These are phyloP conservation scores for Trametes villosa DNA, from an alignment of 768 basidiomycete species.

Conservation along the genomic window DNA sequence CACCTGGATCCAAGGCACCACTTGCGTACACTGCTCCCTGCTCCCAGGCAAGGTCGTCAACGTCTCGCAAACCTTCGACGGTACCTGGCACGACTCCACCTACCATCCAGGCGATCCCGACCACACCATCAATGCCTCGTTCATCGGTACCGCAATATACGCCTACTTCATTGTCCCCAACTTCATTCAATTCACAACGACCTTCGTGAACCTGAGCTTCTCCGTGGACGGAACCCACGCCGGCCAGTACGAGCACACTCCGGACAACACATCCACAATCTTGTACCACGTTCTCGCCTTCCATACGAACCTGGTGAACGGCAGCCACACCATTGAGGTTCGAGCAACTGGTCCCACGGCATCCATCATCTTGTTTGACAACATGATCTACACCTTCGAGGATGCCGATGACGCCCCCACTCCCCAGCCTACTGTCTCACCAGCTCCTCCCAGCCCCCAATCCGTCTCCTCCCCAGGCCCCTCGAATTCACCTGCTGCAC, in stretches of 20 bases:
- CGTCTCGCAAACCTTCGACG: background rate
- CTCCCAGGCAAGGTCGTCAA: background rate
- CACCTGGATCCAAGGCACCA: background rate
- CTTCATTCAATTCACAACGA: constrained; percentile 1
- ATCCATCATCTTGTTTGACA: background rate
- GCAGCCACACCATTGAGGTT: constrained; percentile 8
- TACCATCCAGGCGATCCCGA: background rate
- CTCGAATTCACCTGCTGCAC: no score
- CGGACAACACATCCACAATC: background rate
- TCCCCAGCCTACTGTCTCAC: background rate
- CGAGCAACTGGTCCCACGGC: no score
- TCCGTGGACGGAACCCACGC: background rate
- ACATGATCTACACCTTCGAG: background rate
- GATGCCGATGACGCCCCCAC: background rate
- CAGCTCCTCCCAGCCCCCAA: background rate
- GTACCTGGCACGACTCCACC: constrained; percentile 1
- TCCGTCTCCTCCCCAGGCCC: no score
- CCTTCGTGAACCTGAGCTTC: constrained; percentile 14
- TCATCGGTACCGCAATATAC: constrained; percentile 18
- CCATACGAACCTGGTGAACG: background rate
- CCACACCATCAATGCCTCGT: constrained; percentile 3
- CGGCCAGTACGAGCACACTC: constrained; percentile 8
- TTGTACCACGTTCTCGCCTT: constrained; percentile 11
- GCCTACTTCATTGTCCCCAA: constrained; percentile 9
- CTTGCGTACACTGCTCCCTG: background rate